A percentile compares a stretch with the other conserved stretches of the same genome.
phyloP scores from a whole-genome alignment of 2,329 filamentous ascomycete genomes.

The Exophiala mesophila region DNA sequence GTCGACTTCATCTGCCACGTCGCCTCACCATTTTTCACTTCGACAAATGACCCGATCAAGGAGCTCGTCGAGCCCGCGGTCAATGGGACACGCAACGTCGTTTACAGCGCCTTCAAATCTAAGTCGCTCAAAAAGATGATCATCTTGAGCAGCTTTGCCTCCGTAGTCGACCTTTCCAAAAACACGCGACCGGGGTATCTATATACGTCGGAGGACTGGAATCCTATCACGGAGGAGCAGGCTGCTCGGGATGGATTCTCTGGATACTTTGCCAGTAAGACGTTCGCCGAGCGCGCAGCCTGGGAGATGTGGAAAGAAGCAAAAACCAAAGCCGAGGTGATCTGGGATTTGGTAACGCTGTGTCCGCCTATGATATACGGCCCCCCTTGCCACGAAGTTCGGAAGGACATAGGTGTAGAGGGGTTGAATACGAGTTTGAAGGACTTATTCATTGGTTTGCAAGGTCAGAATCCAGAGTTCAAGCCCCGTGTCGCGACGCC shows the following conservation, averaged over 20 bases:
- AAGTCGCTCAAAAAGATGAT: conserved; percentile 37
- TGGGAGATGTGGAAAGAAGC: conserved; percentile 26
- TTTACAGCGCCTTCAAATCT: conserved; percentile 21
- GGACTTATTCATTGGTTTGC: conserved; percentile 3
- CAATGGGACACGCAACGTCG: conserved; percentile 23
- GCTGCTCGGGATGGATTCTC: conserved; percentile 30
- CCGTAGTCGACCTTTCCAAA: conserved; percentile 39
- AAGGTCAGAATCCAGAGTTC: conserved; percentile 7
- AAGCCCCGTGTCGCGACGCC: conserved; percentile 11
- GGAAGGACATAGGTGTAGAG: conserved; percentile 8
- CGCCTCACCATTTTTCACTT: conserved; percentile 25
- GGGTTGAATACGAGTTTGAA: conserved; percentile 12
- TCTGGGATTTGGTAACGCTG: conserved; percentile 30
- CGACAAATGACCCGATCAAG: conserved; percentile 26
- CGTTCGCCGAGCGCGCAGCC: conserved; percentile 26
- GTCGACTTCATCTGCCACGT: conserved; percentile 20
- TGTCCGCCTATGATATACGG: conserved; percentile 47
- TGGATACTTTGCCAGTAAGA: conserved; percentile 26
- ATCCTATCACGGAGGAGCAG: conserved; percentile 42
- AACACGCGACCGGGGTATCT: conserved; percentile 36
- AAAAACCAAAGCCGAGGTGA: conserved; percentile 19
- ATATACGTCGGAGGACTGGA: conserved; percentile 49
- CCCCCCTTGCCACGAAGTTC: conserved; percentile 31
- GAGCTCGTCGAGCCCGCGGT: conserved; percentile 30
- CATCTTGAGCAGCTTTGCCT: conserved; percentile 48